Percentiles rank a stretch among this genome's conserved stretches.
phyloP scores from a whole-genome alignment of 140 eudicot genomes.

The Ambrosia hybrid region DNA sequence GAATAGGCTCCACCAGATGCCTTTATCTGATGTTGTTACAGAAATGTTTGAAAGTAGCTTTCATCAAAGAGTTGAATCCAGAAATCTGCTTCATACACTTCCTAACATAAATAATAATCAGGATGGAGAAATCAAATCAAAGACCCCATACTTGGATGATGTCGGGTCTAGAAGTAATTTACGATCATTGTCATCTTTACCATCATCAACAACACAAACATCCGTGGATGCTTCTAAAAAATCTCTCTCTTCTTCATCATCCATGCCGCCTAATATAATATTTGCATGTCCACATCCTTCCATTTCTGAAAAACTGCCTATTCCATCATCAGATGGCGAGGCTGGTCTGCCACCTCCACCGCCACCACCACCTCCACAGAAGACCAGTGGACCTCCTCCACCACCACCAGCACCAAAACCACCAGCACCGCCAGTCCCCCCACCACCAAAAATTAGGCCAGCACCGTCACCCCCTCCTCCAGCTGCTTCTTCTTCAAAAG shows the following conservation, averaged over 20 bases:
- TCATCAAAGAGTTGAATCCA: slow-evolving; percentile 31
- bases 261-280: slow-evolving; percentile 35
- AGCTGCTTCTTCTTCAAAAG: slow-evolving; percentile 29
- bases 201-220: slow-evolving; percentile 18
- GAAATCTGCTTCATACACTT: slow-evolving; percentile 21
- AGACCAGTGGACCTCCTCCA: slow-evolving; percentile 14
- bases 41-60: slow-evolving; percentile 46
- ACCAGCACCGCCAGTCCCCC: slow-evolving; percentile 38
- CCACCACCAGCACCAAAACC: too few species aligned
- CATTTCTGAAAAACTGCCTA: slow-evolving; percentile 21
- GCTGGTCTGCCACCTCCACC: slow-evolving; percentile 26
- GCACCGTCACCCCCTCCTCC: slow-evolving; percentile 70
- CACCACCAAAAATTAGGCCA: slow-evolving; percentile 32
- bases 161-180: slow-evolving; percentile 36
- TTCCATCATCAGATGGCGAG: slow-evolving; percentile 22
- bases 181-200: slow-evolving; percentile 1
- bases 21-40: slow-evolving; percentile 37
- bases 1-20: slow-evolving; percentile 39
- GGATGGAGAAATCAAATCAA: slow-evolving; percentile 21
- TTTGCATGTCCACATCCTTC: slow-evolving; percentile 39
- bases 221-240: slow-evolving; percentile 14
- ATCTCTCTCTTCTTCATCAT: slow-evolving; percentile 19
- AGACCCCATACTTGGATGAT: neutral
- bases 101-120: slow-evolving; percentile 34
- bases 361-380: slow-evolving; percentile 20